Evolutionary conservation across 495 filamentous ascomycete species (phyloP), one percentile per base, ranked within the genome.

Genomic region (Friedmanniomyces simplex): DNA sequence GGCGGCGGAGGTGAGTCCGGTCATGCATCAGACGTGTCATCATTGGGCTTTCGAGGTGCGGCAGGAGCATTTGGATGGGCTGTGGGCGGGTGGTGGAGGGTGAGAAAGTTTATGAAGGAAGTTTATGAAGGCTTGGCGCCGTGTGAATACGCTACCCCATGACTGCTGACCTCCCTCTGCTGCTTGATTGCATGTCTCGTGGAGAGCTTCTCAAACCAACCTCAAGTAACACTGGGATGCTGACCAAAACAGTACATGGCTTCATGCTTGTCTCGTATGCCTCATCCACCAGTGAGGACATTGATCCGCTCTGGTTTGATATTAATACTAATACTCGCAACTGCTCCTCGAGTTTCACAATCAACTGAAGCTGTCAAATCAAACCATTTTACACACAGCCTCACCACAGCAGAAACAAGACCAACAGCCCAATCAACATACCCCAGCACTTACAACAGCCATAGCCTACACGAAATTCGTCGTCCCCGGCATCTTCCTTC

Each of bases 11-110:
- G 75, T 77, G 39, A 78, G 76, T 68, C 75, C 73, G 21, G 76
- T 75, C 4, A 67, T 77, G 54, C 74, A 76, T 63, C 74, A 77
- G 66, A 77, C 75, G 6, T 77, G 73, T 41, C 72, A 74, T 61
- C 74, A 78, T 57, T 77, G 75, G 75, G 76, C 70, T 12, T 76
- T 66, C 57, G 75, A 73, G 57, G 69, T 74, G 0, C 67, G 71
- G 55, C 75, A 78, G 58, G 67, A 71, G 36, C 68, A 68, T 34
- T 58, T 77, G 41, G 75, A 77, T 63, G 63, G 60, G 25, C 72
- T 70, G 54, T 77, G 75, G 75, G 65, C 54, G 25, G 22, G 34
- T 25, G 34, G 32, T 11, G 51, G 34, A n/a, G 1, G 51, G 24
- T 54, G 51, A 43, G 20, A 28, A 14, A 18, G 14, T 49, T 16